Percentiles rank a stretch among this genome's conserved stretches.
Evolutionary conservation across 2,329 filamentous ascomycete genomes (phyloP).

Genomic region (Alternaria angustiovoidea): DNA sequence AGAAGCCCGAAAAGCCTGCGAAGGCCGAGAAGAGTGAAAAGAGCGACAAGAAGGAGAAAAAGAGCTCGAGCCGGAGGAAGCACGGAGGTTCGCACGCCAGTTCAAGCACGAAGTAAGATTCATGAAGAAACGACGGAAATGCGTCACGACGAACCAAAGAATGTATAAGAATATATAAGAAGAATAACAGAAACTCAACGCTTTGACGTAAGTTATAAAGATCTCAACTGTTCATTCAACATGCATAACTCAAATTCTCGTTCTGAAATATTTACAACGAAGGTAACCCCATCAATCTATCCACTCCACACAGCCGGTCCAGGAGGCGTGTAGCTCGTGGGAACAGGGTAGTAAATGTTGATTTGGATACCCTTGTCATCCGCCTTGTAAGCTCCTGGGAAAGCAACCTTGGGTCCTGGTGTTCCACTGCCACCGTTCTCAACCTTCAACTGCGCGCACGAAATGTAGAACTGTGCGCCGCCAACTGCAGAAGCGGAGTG

Average conservation of each 20-base stretch:
- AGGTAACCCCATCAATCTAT: conserved; percentile 2
- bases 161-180: conserved; percentile 7
- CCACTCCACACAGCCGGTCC: conserved; percentile 32
- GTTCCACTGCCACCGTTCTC: conserved; percentile 46
- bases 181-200: background rate
- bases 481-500: conserved; percentile 47
- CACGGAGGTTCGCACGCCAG: conserved; percentile 16
- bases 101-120: conserved; percentile 13
- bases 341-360: conserved; percentile 40
- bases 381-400: conserved; percentile 50
- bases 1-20: conserved; percentile 2
- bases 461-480: conserved; percentile 55
- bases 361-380: conserved; percentile 36
- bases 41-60: conserved; percentile 17
- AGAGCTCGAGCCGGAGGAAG: conserved; percentile 18
- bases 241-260: background rate
- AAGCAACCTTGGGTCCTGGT: conserved; percentile 48
- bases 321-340: conserved; percentile 29
- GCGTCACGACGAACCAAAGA: conserved; percentile 2
- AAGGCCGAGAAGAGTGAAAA: conserved; percentile 6
- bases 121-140: background rate
- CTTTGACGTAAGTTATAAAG: background rate
- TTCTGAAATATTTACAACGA: background rate
- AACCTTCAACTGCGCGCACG: conserved; percentile 57
- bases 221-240: background rate